phyloP scores from a whole-genome alignment of 148 eudicot genomes.

The Bassia scoparia region DNA sequence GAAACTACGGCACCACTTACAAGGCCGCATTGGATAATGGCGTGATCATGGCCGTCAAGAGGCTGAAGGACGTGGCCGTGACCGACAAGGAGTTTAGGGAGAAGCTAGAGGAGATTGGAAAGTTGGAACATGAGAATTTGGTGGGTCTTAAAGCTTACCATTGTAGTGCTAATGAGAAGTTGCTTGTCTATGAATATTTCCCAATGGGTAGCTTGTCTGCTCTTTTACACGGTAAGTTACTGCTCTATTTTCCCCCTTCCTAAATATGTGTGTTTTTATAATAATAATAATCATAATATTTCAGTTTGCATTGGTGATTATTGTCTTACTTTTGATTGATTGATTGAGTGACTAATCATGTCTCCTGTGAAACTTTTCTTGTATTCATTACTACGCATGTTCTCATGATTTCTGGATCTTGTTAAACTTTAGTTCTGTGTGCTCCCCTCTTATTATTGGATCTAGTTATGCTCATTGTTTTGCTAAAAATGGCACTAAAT shows the following conservation, averaged over 20 bases:
- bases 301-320: background rate
- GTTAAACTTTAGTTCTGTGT: too few relatives aligned
- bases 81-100: constrained; percentile 62
- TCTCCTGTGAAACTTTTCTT: background rate
- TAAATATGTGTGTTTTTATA: background rate
- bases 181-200: constrained; percentile 83
- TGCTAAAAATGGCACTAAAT: too few relatives aligned
- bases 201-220: constrained; percentile 97
- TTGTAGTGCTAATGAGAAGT: constrained; percentile 69
- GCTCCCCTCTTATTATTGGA: background rate
- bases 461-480: background rate
- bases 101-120: constrained; percentile 71
- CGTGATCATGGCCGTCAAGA: constrained; percentile 63
- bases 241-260: background rate
- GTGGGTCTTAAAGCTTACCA: constrained; percentile 72
- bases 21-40: constrained; percentile 74
- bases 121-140: constrained; percentile 71
- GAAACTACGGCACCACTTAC: constrained; percentile 86
- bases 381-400: background rate
- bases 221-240: constrained; percentile 68
- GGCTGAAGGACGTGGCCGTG: constrained; percentile 69
- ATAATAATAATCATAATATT: too few relatives aligned
- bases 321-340: constrained; percentile 8
- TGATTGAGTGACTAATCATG: constrained; percentile 2
- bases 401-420: background rate